Evolutionary conservation across 805 yeast genomes (phyloP).

Genomic region (Limtongia smithiae): DNA sequence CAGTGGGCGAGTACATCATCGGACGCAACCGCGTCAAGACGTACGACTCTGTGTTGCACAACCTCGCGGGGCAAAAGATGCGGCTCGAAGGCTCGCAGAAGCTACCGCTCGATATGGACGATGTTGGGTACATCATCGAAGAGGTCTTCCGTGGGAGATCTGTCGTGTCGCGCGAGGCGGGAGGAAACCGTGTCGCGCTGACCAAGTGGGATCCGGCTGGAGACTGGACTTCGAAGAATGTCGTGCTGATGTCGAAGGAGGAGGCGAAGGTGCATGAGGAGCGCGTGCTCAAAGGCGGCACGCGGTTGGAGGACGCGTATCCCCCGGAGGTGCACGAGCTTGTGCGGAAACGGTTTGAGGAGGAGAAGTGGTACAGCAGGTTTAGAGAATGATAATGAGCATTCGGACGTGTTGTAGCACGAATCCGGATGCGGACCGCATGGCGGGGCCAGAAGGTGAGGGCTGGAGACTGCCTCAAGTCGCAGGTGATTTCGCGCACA

Average conservation of each 20-base stretch:
- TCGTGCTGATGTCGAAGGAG: constrained; percentile 82
- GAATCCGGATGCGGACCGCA: too few relatives aligned
- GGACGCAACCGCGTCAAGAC: constrained; percentile 83
- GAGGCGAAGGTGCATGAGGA: constrained; percentile 81
- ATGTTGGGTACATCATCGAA: constrained; percentile 78
- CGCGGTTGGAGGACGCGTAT: constrained; percentile 55
- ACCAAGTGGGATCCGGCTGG: constrained; percentile 77
- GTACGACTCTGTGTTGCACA: constrained; percentile 78
- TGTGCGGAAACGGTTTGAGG: constrained; percentile 62
- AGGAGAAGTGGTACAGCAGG: constrained; percentile 70
- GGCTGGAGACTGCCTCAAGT: too few relatives aligned
- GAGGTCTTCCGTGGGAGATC: constrained; percentile 93
- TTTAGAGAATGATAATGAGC: constrained; percentile 47
- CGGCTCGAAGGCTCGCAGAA: constrained; percentile 68
- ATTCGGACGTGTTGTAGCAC: too few relatives aligned
- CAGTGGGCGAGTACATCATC: constrained; percentile 68
- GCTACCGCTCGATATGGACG: constrained; percentile 60
- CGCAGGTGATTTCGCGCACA: too few relatives aligned
- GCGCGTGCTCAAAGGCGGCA: constrained; percentile 48
- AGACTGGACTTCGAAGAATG: constrained; percentile 68
- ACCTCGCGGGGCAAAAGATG: constrained; percentile 81
- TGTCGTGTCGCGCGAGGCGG: constrained; percentile 64
- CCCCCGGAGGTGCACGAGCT: constrained; percentile 53
- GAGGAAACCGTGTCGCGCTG: constrained; percentile 71
- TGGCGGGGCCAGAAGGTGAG: too few relatives aligned